Percentiles rank a stretch among this genome's conserved stretches.
Evolutionary conservation across 257 asterid genomes (phyloP).

Genomic region (Solanum medicagineum): DNA sequence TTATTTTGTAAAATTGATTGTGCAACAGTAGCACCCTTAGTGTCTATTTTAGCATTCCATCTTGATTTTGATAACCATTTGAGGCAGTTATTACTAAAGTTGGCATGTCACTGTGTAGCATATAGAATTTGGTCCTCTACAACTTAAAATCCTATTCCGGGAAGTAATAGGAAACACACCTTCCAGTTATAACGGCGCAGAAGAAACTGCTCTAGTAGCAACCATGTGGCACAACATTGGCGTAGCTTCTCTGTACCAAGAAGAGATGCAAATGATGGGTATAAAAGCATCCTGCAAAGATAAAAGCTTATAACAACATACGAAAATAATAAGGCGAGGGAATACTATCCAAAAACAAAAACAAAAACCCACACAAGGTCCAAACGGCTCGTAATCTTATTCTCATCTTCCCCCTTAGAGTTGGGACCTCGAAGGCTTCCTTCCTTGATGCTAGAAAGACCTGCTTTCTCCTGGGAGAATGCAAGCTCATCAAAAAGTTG

Average conservation of each 20-base stretch:
- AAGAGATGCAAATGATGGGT: conserved; percentile 82
- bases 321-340: neutral
- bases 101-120: neutral
- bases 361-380: conserved; percentile 64
- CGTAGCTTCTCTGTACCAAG: conserved; percentile 98
- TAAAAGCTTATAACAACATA: neutral
- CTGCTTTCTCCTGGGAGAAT: conserved; percentile 53
- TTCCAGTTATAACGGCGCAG: conserved; percentile 79
- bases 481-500: conserved; percentile 77
- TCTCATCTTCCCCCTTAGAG: conserved; percentile 27
- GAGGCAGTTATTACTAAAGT: neutral
- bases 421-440: conserved; percentile 29
- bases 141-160: neutral
- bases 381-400: conserved; percentile 47
- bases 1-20: neutral
- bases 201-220: conserved; percentile 91
- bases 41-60: neutral
- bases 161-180: conserved; percentile 28
- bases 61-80: neutral
- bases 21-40: neutral
- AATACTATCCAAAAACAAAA: neutral
- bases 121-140: neutral
- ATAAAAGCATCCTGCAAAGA: conserved; percentile 59
- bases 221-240: conserved; percentile 87
- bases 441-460: conserved; percentile 17